Percentiles rank a stretch among this genome's conserved stretches.
These are phyloP conservation scores for Venturia nashicola DNA, from an alignment of 2,329 filamentous ascomycete species.

Conservation along the genomic window DNA sequence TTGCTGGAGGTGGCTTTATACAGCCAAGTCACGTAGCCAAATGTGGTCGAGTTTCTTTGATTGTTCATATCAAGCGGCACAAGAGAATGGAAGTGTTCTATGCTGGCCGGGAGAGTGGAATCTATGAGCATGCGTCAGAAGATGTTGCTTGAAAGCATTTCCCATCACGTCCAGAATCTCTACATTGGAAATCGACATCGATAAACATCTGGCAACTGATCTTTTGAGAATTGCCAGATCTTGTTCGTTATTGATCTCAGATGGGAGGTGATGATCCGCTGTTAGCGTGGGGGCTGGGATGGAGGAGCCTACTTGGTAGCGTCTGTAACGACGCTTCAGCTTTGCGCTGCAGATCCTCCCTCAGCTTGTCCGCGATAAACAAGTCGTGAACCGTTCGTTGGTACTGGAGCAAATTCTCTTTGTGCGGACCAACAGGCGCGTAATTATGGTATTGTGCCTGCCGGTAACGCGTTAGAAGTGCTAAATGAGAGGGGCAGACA, in stretches of 20 bases:
- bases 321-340: constrained; percentile 74
- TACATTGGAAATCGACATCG: not conserved
- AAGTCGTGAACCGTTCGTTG: constrained; percentile 83
- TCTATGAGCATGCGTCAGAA: constrained; percentile 25
- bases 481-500: constrained; percentile 9
- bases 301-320: constrained; percentile 51
- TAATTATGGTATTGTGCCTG: constrained; percentile 87
- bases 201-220: not conserved
- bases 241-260: not conserved
- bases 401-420: constrained; percentile 69
- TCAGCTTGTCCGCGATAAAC: constrained; percentile 75
- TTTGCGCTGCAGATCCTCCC: constrained; percentile 84
- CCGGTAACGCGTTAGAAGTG: constrained; percentile 12
- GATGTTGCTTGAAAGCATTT: not conserved
- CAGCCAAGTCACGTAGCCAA: constrained; percentile 84
- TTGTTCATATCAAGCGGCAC: constrained; percentile 77
- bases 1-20: constrained; percentile 89
- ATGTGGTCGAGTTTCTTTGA: constrained; percentile 64
- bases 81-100: constrained; percentile 86
- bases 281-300: not conserved
- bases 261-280: not conserved
- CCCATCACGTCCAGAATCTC: not conserved
- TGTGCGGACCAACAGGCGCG: constrained; percentile 71
- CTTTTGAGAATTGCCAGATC: not conserved
- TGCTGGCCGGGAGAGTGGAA: constrained; percentile 56